A percentile compares a stretch with the other conserved stretches of the same genome.
These are phyloP conservation scores for Aspergillus sp. DNA, from an alignment of 2,329 filamentous ascomycete species.

Conservation along the genomic window DNA sequence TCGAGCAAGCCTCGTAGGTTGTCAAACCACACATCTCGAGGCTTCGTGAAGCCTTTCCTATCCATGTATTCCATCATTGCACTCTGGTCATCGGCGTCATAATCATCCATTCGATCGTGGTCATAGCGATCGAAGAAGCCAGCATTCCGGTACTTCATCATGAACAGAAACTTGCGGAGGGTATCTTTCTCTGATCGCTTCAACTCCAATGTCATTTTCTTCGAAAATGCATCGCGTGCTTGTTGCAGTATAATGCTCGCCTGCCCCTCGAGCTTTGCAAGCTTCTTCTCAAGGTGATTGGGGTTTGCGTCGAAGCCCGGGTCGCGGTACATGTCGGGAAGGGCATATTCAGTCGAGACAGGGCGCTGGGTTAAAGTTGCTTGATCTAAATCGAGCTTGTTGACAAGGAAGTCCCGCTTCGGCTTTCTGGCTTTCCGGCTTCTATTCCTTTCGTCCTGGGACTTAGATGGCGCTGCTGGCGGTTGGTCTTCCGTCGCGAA, in stretches of 20 bases:
- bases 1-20: constrained; percentile 24
- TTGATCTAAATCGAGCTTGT: constrained; percentile 13
- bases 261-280: constrained; percentile 17
- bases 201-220: constrained; percentile 15
- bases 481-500: constrained; percentile 16
- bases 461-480: constrained; percentile 2
- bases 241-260: constrained; percentile 15
- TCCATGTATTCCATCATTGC: constrained; percentile 22
- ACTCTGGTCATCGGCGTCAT: constrained; percentile 28
- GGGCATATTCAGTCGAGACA: constrained; percentile 18
- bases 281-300: constrained; percentile 17
- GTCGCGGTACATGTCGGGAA: constrained; percentile 25
- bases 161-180: constrained; percentile 39
- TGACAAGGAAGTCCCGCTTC: constrained; percentile 10
- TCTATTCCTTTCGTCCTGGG: no score
- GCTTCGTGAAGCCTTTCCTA: constrained; percentile 16
- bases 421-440: no score
- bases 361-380: constrained; percentile 7
- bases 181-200: constrained; percentile 25
- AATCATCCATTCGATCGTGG: constrained; percentile 23
- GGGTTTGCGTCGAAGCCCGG: constrained; percentile 11
- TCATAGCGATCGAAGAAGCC: constrained; percentile 29
- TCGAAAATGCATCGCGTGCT: constrained; percentile 7
- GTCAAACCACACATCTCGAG: constrained; percentile 27
- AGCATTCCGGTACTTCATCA: constrained; percentile 37